Evolutionary conservation across 306 rosid species (phyloP).

Genomic region (Cicer bijugum): DNA sequence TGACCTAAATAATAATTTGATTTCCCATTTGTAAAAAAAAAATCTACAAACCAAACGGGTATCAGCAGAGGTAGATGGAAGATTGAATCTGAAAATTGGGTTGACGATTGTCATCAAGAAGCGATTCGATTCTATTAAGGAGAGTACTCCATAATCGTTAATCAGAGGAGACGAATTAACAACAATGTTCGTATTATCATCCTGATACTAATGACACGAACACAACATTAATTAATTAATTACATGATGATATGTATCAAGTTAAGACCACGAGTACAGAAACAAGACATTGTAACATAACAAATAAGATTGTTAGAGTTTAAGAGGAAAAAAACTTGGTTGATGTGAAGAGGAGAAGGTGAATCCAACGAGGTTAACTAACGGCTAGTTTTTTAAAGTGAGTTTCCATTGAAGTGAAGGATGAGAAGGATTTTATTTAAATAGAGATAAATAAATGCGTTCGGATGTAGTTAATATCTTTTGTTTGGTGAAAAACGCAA

Average conservation of each 20-base stretch:
- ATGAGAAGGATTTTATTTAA: constrained; percentile 34
- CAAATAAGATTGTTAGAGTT: too few relatives aligned
- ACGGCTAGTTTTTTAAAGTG: constrained; percentile 75
- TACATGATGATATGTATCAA: too few relatives aligned
- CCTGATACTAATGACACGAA: neutral
- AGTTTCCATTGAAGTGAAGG: neutral
- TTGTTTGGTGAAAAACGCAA: too few relatives aligned
- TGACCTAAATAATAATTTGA: constrained; percentile 19
- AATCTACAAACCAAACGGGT: constrained; percentile 38
- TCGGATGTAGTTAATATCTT: neutral
- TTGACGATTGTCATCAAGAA: constrained; percentile 44
- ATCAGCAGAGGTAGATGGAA: constrained; percentile 25
- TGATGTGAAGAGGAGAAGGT: too few relatives aligned
- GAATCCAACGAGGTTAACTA: neutral
- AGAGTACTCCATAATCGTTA: constrained; percentile 63
- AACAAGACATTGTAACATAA: too few relatives aligned
- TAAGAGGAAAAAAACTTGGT: neutral
- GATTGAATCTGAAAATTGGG: constrained; percentile 23
- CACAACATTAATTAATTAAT: neutral
- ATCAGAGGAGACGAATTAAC: constrained; percentile 51
- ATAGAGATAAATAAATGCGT: constrained; percentile 48
- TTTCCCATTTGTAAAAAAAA: neutral
- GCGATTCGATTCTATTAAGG: constrained; percentile 50
- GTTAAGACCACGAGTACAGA: too few relatives aligned
- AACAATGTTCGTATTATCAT: constrained; percentile 27